phyloP scores from a whole-genome alignment of 2,329 filamentous ascomycete genomes.

The Penicillium sumatraense region DNA sequence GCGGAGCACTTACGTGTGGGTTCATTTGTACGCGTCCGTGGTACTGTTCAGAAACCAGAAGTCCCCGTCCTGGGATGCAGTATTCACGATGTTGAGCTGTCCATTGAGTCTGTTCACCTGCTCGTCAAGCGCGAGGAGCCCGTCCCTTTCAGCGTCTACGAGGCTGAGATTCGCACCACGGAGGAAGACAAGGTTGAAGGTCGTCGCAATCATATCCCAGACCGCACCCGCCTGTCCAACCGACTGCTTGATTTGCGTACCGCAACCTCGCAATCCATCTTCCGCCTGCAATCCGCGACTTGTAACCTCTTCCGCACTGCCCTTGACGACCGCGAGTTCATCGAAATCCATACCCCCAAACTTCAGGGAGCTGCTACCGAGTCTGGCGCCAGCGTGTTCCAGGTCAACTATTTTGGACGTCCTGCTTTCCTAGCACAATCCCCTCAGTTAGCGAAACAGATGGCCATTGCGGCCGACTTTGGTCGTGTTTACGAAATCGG shows the following conservation, averaged over 20 bases:
- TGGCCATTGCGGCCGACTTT: constrained; percentile 88
- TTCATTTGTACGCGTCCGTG: constrained; percentile 76
- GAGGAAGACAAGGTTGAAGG: constrained; percentile 62
- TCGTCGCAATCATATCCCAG: constrained; percentile 65
- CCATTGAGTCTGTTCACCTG: constrained; percentile 68
- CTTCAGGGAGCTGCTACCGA: constrained; percentile 88
- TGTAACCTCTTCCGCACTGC: constrained; percentile 78
- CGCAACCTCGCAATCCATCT: constrained; percentile 83
- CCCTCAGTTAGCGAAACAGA: constrained; percentile 90
- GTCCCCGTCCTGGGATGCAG: constrained; percentile 76
- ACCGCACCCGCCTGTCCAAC: constrained; percentile 75
- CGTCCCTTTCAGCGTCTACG: constrained; percentile 71
- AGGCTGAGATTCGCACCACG: constrained; percentile 66
- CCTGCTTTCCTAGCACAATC: constrained; percentile 88
- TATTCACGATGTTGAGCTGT: constrained; percentile 76
- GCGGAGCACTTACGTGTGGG: constrained; percentile 81
- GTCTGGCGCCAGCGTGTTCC: constrained; percentile 88
- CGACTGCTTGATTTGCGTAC: constrained; percentile 84
- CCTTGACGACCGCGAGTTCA: constrained; percentile 76
- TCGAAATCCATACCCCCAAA: constrained; percentile 94
- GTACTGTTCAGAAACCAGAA: constrained; percentile 72
- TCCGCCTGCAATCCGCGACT: constrained; percentile 82
- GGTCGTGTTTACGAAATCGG: constrained; percentile 87
- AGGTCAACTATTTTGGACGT: constrained; percentile 87
- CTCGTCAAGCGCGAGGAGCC: constrained; percentile 65